These are phyloP conservation scores for Talaromyces borbonicus DNA, from an alignment of 495 filamentous ascomycete species.

Conservation along the genomic window DNA sequence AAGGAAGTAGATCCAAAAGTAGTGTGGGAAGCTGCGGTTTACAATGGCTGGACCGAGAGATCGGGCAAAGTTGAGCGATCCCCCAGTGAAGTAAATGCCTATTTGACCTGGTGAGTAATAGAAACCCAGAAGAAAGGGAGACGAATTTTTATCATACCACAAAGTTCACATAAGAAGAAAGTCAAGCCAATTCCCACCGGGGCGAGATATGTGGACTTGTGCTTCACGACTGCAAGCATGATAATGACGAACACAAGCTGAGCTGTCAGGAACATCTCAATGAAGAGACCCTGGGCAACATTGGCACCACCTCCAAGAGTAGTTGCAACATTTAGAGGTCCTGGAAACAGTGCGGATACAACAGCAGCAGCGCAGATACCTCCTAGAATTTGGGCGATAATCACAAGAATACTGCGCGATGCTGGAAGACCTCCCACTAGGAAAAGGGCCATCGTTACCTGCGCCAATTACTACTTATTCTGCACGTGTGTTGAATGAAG, in stretches of 20 bases:
- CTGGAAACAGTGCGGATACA: conserved; percentile 52
- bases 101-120: background rate
- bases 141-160: conserved; percentile 44
- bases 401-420: conserved; percentile 39
- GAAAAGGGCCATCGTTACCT: conserved; percentile 50
- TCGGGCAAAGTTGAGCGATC: conserved; percentile 62
- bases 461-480: no score
- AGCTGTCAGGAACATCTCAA: conserved; percentile 73
- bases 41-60: conserved; percentile 64
- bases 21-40: conserved; percentile 47
- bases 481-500: no score
- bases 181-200: conserved; percentile 68
- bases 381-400: conserved; percentile 45
- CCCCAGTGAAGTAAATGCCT: conserved; percentile 65
- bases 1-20: conserved; percentile 52
- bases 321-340: conserved; percentile 49
- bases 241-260: conserved; percentile 71
- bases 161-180: conserved; percentile 60
- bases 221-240: conserved; percentile 77
- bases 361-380: conserved; percentile 54
- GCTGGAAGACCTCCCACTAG: conserved; percentile 46
- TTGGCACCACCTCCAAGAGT: conserved; percentile 46
- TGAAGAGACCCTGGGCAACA: conserved; percentile 58
- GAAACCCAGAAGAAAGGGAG: background rate
- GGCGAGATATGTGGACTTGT: conserved; percentile 68